These are phyloP conservation scores for Colletotrichum sp. DNA, from an alignment of 2,329 filamentous ascomycete species.

Conservation along the genomic window DNA sequence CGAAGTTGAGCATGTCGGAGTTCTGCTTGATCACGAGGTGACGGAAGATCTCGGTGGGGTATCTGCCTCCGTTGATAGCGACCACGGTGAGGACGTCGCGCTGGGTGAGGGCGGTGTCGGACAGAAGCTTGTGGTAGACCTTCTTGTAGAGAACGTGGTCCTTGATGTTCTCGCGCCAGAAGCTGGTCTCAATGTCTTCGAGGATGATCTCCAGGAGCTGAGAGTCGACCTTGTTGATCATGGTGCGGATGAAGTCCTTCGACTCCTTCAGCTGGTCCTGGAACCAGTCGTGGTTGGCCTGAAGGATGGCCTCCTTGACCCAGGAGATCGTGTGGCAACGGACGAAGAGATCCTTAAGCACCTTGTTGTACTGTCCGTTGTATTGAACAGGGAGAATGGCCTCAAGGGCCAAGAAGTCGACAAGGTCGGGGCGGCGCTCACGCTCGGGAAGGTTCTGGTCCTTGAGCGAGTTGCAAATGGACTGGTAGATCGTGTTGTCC, in stretches of 20 bases:
- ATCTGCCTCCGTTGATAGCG: slow-evolving; percentile 12
- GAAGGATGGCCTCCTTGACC: slow-evolving; percentile 8
- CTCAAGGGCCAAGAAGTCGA: slow-evolving; percentile 20
- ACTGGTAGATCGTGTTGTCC: slow-evolving; percentile 18
- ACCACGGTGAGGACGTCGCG: slow-evolving; percentile 17
- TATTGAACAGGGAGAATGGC: slow-evolving; percentile 20
- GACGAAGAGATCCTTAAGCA: slow-evolving; percentile 10
- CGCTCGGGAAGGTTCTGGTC: slow-evolving; percentile 14
- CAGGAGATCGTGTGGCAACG: slow-evolving; percentile 8
- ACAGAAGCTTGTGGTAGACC: not conserved
- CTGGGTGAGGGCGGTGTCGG: not conserved
- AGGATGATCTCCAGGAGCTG: slow-evolving; percentile 21
- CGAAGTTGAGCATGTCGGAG: slow-evolving; percentile 1
- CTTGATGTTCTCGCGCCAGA: slow-evolving; percentile 1
- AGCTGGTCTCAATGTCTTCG: slow-evolving; percentile 14
- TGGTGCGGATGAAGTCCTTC: not conserved
- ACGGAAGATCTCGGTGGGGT: slow-evolving; percentile 6
- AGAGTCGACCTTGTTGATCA: not conserved
- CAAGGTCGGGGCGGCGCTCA: slow-evolving; percentile 17
- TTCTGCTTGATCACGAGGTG: slow-evolving; percentile 16
- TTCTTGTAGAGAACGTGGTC: not conserved
- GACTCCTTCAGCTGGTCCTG: not conserved
- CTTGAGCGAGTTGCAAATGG: slow-evolving; percentile 17
- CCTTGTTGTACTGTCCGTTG: slow-evolving; percentile 17
- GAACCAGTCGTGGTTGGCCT: slow-evolving; percentile 19